A percentile compares a stretch with the other conserved stretches of the same genome.
Evolutionary conservation across 495 filamentous ascomycete species (phyloP).

Genomic region (Neurospora tetraspora): DNA sequence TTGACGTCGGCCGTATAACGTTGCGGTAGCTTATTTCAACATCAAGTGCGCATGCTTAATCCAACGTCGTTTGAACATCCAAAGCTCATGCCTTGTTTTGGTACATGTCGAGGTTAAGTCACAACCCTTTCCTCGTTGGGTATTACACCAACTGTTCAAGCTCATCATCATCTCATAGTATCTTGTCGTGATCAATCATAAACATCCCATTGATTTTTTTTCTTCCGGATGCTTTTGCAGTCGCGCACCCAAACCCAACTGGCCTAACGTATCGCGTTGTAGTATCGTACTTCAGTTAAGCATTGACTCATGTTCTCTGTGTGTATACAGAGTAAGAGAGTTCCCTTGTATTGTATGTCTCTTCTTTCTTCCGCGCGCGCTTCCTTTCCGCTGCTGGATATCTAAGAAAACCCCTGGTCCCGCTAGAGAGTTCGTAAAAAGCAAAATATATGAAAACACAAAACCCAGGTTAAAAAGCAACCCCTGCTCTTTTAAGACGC

Average conservation of each 20-base stretch:
- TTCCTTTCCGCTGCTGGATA: slow-evolving; percentile 1
- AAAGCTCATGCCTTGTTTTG: not conserved
- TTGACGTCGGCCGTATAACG: not conserved
- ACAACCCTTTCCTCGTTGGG: not conserved
- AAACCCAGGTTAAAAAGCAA: not conserved
- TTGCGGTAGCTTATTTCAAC: not conserved
- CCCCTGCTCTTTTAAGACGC: not conserved
- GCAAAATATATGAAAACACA: not conserved
- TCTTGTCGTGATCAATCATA: not conserved
- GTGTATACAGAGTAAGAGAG: not conserved
- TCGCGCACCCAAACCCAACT: not conserved
- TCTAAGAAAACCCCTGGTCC: not conserved
- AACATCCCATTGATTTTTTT: not conserved
- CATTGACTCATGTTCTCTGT: not conserved
- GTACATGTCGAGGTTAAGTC: not conserved
- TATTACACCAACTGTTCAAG: not conserved
- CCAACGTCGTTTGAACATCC: not conserved
- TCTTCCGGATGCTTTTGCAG: not conserved
- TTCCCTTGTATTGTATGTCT: not conserved
- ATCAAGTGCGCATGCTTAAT: not conserved
- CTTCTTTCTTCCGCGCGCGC: not conserved
- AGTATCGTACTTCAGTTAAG: not conserved
- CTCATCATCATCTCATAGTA: not conserved
- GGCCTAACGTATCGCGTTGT: not conserved
- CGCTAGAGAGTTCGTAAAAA: not conserved